Conservation (phyloP, 179 eudicot species). For the Beta corolliflora region DNA sequence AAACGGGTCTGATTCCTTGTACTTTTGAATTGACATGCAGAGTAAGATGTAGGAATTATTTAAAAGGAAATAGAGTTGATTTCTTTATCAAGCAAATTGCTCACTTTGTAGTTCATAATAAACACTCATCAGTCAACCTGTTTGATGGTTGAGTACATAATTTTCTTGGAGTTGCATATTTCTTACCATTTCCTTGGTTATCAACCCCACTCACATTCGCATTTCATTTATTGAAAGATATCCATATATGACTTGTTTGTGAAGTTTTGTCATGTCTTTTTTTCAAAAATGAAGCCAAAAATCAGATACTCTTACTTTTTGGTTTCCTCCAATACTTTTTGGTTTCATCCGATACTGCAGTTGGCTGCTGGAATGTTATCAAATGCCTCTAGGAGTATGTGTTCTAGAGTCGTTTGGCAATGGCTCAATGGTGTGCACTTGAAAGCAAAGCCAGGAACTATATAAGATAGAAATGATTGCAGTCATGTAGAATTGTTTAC, state of each 20-base stretch:
- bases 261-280: not conserved
- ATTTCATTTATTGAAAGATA: not conserved
- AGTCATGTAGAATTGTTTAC: too few relatives aligned
- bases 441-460: too few relatives aligned
- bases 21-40: slow-evolving; percentile 23
- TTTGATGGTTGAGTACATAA: slow-evolving; percentile 30
- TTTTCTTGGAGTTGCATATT: slow-evolving; percentile 18
- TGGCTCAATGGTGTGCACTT: too few relatives aligned
- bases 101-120: slow-evolving; percentile 28
- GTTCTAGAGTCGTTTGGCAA: too few relatives aligned
- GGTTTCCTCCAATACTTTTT: not conserved
- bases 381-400: too few relatives aligned
- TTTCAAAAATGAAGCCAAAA: not conserved
- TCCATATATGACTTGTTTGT: too few relatives aligned
- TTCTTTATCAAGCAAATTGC: slow-evolving; percentile 22
- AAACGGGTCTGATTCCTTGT: slow-evolving; percentile 22
- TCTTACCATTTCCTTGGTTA: not conserved
- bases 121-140: slow-evolving; percentile 22
- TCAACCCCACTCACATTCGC: too few relatives aligned
- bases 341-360: too few relatives aligned
- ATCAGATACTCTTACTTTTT: not conserved
- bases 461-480: too few relatives aligned
- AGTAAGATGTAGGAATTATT: slow-evolving; percentile 32
- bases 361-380: too few relatives aligned
- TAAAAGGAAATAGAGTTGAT: slow-evolving; percentile 12